Evolutionary conservation across 2,329 filamentous ascomycete genomes (phyloP).

Genomic region (Amesomyces nigricolor): DNA sequence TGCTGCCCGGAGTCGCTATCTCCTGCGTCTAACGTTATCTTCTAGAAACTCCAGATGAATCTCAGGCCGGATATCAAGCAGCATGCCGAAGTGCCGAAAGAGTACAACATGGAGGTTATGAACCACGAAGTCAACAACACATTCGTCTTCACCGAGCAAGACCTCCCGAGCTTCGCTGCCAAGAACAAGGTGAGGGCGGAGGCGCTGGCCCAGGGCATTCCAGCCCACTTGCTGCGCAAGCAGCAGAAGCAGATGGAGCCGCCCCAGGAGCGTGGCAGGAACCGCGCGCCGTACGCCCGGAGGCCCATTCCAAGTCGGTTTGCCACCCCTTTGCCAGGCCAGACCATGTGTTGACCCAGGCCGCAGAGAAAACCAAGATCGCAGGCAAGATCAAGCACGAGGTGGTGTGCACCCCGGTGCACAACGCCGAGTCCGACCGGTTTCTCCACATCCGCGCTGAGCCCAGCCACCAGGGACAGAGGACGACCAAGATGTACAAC

Average conservation of each 20-base stretch:
- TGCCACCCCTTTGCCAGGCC: not conserved
- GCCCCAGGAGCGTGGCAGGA: slow-evolving; percentile 35
- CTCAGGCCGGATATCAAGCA: slow-evolving; percentile 58
- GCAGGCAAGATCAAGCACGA: slow-evolving; percentile 70
- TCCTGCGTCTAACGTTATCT: slow-evolving; percentile 2
- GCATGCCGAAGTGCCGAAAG: slow-evolving; percentile 74
- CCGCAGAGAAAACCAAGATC: slow-evolving; percentile 69
- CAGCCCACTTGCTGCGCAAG: slow-evolving; percentile 48
- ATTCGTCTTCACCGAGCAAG: slow-evolving; percentile 89
- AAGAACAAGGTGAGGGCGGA: slow-evolving; percentile 53
- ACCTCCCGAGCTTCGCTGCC: slow-evolving; percentile 70
- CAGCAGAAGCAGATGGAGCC: slow-evolving; percentile 30
- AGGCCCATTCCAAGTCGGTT: slow-evolving; percentile 70
- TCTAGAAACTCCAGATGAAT: slow-evolving; percentile 55
- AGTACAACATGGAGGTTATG: slow-evolving; percentile 75
- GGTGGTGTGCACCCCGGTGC: slow-evolving; percentile 65
- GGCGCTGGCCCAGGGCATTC: slow-evolving; percentile 53
- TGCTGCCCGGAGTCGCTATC: not conserved
- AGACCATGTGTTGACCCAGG: slow-evolving; percentile 6
- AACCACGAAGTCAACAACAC: slow-evolving; percentile 69
- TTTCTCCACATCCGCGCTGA: slow-evolving; percentile 55
- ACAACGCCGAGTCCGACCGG: slow-evolving; percentile 62
- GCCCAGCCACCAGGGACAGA: slow-evolving; percentile 56
- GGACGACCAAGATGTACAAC: slow-evolving; percentile 45
- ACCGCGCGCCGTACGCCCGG: slow-evolving; percentile 51